Conservation (phyloP, 1,284 basidiomycete species). For the Cutaneotrichosporon daszewskae region DNA sequence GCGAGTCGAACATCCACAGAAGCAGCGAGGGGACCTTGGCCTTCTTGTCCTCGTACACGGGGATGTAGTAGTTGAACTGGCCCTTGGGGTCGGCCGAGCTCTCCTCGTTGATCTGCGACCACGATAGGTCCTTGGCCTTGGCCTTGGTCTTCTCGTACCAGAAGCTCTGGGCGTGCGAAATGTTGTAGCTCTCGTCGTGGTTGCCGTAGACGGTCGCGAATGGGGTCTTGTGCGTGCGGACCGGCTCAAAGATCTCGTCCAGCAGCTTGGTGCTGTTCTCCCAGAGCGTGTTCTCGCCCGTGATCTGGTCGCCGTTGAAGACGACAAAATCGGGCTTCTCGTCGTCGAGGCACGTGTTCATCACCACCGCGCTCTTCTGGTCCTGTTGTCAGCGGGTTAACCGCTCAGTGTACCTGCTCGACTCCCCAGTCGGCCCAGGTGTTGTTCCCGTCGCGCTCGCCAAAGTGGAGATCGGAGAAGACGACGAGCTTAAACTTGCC, state of each 20-base stretch:
- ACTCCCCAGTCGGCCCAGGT: conserved; percentile 15
- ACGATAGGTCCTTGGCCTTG: neutral
- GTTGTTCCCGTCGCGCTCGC: conserved; percentile 18
- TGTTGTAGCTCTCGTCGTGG: conserved; percentile 28
- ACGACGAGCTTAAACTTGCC: conserved; percentile 19
- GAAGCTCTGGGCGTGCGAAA: conserved; percentile 6
- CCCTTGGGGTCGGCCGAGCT: conserved; percentile 6
- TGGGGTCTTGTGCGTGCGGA: conserved; percentile 8
- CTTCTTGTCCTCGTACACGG: conserved; percentile 11
- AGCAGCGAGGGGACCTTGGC: conserved; percentile 12
- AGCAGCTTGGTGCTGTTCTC: conserved; percentile 18
- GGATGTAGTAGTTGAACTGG: conserved; percentile 22
- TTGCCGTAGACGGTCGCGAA: conserved; percentile 19
- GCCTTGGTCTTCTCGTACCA: conserved; percentile 3
- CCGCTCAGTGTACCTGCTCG: neutral
- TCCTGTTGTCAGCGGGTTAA: conserved; percentile 11
- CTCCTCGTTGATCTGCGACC: conserved; percentile 4
- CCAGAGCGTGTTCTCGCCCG: conserved; percentile 23
- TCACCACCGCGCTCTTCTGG: conserved; percentile 13
- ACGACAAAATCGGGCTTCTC: conserved; percentile 21
- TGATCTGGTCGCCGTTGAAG: conserved; percentile 23
- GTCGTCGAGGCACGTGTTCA: conserved; percentile 12
- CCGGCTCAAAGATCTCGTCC: conserved; percentile 16
- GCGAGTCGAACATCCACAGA: conserved; percentile 24
- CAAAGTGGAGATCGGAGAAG: conserved; percentile 24